Conservation (phyloP, 495 filamentous ascomycete species). For the Lindgomyces ingoldianus region DNA sequence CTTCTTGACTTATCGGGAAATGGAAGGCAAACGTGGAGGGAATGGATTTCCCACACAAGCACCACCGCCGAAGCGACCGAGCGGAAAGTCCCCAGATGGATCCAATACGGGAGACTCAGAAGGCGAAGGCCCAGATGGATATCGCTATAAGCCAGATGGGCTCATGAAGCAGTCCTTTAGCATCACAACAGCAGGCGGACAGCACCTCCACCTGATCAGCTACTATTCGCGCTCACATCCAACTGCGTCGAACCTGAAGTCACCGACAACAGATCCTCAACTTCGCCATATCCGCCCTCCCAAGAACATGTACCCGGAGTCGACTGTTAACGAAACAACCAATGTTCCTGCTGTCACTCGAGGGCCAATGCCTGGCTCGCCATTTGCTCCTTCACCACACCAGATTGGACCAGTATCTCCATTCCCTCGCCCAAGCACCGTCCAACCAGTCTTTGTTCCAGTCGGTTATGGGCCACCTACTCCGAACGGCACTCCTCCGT, state of each 20-base stretch:
- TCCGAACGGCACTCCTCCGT: slow-evolving; percentile 26
- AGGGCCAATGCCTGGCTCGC: slow-evolving; percentile 60
- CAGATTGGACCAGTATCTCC: slow-evolving; percentile 49
- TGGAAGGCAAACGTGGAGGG: slow-evolving; percentile 91
- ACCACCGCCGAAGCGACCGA: slow-evolving; percentile 49
- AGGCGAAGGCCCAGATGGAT: slow-evolving; percentile 85
- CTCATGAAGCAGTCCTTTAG: slow-evolving; percentile 99
- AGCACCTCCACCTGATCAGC: slow-evolving; percentile 95
- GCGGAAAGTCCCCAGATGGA: slow-evolving; percentile 65
- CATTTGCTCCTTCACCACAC: slow-evolving; percentile 56
- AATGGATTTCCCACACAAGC: slow-evolving; percentile 52
- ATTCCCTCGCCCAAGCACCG: slow-evolving; percentile 24
- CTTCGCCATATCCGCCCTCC: slow-evolving; percentile 79
- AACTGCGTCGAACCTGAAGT: slow-evolving; percentile 64
- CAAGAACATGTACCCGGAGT: slow-evolving; percentile 96
- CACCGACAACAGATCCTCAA: slow-evolving; percentile 77
- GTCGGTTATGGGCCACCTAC: slow-evolving; percentile 10
- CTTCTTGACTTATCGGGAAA: slow-evolving; percentile 95
- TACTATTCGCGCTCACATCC: slow-evolving; percentile 84
- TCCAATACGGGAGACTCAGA: slow-evolving; percentile 45
- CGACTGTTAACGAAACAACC: slow-evolving; percentile 83
- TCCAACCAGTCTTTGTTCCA: slow-evolving; percentile 1
- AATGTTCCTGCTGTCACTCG: slow-evolving; percentile 66
- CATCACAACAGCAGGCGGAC: slow-evolving; percentile 85
- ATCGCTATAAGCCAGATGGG: slow-evolving; percentile 94